Evolutionary conservation across 805 yeast genomes (phyloP), one percentile per base, ranked within the genome.

Genomic region (Candida dajiaensis): DNA sequence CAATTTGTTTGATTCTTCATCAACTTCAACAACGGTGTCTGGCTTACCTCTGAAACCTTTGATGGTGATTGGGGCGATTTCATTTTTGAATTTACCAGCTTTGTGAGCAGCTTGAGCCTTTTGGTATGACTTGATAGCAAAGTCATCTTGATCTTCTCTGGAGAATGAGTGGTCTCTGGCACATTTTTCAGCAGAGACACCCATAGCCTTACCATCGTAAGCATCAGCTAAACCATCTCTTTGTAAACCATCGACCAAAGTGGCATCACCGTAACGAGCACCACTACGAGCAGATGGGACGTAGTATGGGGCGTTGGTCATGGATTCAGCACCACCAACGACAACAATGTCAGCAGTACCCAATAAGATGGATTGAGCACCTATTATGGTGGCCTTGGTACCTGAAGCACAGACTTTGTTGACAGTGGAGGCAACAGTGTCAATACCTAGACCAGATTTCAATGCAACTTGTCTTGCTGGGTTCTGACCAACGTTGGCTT

Each of bases 341-440:
- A 94, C 85, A 40, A 94, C 94, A 50, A 94, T 83, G 62, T 90
- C 97, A 47, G 96, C 95, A 53, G 77, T 74, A 45, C 98, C 97
- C 54, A 94, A 78, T 63, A 85, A 68, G 58, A 92, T 90, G 44
- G 90, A 73, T 72, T 90, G 98, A 37, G 97, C 89, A 52, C 87
- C 99, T 50, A 86, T 69, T 59, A 90, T 89, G 60, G 89, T 81
- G 39, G 97, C 80, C 72, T 94, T 92, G 80, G 90, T 71, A 57
- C 97, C 98, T 12, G 96, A 86, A 38, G 99, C 96, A 74, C 99
- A 94, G 48, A 94, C 98, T 73, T 92, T 92, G 79, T 94, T 94
- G 56, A 92, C 77, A 36, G 97, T 85, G 45, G 97, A 79, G 49
- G 97, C 95, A 41, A 89, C 85, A 45, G 88, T 81, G 50, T 79